Percentiles rank a stretch among this genome's conserved stretches.
Conservation (phyloP, 1,139 yeast species). For the Candida albicans region DNA sequence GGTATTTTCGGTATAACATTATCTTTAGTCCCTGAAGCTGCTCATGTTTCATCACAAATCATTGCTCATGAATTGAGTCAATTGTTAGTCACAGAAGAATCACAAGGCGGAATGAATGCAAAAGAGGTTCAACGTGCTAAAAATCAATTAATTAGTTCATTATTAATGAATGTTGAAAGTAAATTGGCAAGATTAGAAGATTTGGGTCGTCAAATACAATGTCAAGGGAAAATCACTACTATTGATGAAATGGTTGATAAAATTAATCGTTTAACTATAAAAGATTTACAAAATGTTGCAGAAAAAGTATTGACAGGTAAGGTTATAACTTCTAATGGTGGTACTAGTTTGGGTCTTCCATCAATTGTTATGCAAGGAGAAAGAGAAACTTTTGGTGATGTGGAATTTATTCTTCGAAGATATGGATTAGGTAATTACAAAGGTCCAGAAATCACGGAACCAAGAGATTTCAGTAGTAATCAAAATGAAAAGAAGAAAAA, state of each 20-base stretch:
- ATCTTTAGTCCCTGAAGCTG: conserved; percentile 83
- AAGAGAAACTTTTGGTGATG: conserved; percentile 82
- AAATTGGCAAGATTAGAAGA: conserved; percentile 92
- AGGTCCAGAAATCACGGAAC: conserved; percentile 26
- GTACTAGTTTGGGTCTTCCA: conserved; percentile 62
- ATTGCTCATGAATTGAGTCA: conserved; percentile 73
- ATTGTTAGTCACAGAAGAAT: conserved; percentile 54
- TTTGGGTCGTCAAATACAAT: conserved; percentile 90
- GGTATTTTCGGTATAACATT: conserved; percentile 91
- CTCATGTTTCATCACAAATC: conserved; percentile 78
- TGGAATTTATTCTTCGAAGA: conserved; percentile 59
- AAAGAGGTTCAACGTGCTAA: conserved; percentile 86
- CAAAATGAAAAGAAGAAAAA: conserved; percentile 4
- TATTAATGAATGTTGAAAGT: conserved; percentile 90
- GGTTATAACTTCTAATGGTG: conserved; percentile 41
- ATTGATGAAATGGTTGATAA: conserved; percentile 80
- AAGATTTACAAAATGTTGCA: conserved; percentile 75
- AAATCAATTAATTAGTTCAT: conserved; percentile 84
- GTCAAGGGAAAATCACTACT: conserved; percentile 76
- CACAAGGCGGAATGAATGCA: conserved; percentile 59
- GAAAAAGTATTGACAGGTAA: conserved; percentile 71
- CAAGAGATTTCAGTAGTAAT: conserved; percentile 28
- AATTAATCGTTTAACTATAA: conserved; percentile 64
- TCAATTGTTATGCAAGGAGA: conserved; percentile 90
- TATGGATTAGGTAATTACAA: conserved; percentile 67